These are phyloP conservation scores for Ustilago sp. DNA, from an alignment of 1,284 basidiomycete genomes.

Conservation along the genomic window DNA sequence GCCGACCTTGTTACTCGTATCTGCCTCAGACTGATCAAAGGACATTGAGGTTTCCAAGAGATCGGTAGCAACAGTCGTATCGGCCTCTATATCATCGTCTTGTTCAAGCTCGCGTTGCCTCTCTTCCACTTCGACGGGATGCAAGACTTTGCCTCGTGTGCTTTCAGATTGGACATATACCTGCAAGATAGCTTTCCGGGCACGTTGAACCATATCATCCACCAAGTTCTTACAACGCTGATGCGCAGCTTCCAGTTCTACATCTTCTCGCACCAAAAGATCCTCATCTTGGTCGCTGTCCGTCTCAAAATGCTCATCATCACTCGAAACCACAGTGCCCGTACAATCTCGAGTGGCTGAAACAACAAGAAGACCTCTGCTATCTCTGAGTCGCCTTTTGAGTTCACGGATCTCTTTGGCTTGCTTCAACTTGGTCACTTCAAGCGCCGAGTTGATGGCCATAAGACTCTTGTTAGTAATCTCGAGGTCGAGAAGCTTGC, in stretches of 20 bases:
- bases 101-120: conserved; percentile 36
- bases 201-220: conserved; percentile 53
- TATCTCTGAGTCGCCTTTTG: conserved; percentile 51
- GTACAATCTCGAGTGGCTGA: conserved; percentile 15
- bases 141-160: conserved; percentile 53
- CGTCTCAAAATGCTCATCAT: conserved; percentile 34
- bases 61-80: conserved; percentile 20
- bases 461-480: conserved; percentile 71
- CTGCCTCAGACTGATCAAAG: conserved; percentile 21
- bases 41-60: conserved; percentile 15
- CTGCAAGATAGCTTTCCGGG: conserved; percentile 49
- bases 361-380: conserved; percentile 15
- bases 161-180: conserved; percentile 33
- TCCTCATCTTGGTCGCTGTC: conserved; percentile 49
- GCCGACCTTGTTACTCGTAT: conserved; percentile 11
- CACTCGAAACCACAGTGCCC: conserved; percentile 14
- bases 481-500: conserved; percentile 71
- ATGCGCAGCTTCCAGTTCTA: conserved; percentile 55
- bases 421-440: conserved; percentile 70
- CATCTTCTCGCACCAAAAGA: conserved; percentile 42
- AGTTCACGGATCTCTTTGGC: conserved; percentile 69
- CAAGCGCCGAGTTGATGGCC: conserved; percentile 71
- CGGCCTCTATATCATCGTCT: conserved; percentile 15
- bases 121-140: conserved; percentile 58
- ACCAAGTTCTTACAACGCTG: conserved; percentile 54